Evolutionary conservation across 2,329 filamentous ascomycete genomes (phyloP).

Genomic region (Sporothrix pallida): DNA sequence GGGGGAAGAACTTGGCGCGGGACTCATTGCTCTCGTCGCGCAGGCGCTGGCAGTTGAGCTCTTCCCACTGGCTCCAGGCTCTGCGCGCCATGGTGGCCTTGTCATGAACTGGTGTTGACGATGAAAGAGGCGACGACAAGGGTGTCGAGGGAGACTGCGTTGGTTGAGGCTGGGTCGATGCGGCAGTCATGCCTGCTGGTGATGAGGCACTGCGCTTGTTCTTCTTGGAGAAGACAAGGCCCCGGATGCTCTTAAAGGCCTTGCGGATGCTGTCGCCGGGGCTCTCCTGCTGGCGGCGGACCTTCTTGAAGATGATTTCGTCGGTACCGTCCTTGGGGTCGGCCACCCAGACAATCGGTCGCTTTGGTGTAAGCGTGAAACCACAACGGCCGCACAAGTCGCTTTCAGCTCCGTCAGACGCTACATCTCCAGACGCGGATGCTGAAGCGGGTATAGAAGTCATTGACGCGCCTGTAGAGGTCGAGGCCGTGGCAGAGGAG

Average conservation of each 20-base stretch:
- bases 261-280: conserved; percentile 30
- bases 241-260: conserved; percentile 32
- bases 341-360: conserved; percentile 30
- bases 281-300: conserved; percentile 12
- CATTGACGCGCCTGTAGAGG: background rate
- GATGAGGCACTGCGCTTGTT: conserved; percentile 11
- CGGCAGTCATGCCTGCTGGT: background rate
- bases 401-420: background rate
- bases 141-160: background rate
- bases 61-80: conserved; percentile 36
- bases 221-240: conserved; percentile 27
- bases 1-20: conserved; percentile 31
- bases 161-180: background rate
- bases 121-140: background rate
- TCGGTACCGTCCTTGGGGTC: conserved; percentile 3
- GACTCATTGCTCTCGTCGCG: background rate
- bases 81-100: background rate
- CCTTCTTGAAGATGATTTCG: conserved; percentile 16
- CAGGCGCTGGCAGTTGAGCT: conserved; percentile 31
- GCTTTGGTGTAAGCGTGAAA: conserved; percentile 25
- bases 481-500: background rate
- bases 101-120: background rate
- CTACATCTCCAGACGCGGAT: background rate
- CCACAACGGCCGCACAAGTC: conserved; percentile 20
- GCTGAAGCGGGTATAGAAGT: background rate